A percentile compares a stretch with the other conserved stretches of the same genome.
Evolutionary conservation across 257 asterid species (phyloP).

Genomic region (Handroanthus guayacan): DNA sequence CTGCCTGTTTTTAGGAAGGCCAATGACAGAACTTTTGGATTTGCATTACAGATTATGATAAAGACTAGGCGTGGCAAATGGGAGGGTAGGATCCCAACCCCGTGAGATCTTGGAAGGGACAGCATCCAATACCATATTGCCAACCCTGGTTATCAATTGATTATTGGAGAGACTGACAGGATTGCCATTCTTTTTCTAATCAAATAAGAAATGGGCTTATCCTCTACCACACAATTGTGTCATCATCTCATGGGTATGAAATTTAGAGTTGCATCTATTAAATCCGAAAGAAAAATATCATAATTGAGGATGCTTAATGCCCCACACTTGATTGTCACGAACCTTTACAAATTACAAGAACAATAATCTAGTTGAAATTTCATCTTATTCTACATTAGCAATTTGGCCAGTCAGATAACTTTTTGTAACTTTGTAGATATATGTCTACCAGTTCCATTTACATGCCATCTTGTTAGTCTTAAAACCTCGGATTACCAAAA

Average conservation of each 20-base stretch:
- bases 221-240: slow-evolving; percentile 10
- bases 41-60: slow-evolving; percentile 1
- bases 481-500: not conserved
- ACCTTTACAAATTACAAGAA: not conserved
- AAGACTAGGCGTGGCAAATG: slow-evolving; percentile 13
- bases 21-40: not conserved
- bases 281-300: not conserved
- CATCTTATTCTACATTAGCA: not conserved
- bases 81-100: not conserved
- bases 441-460: not conserved
- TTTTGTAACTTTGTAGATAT: slow-evolving; percentile 3
- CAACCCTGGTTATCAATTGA: not conserved
- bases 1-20: slow-evolving; percentile 21
- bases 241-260: not conserved
- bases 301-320: not conserved
- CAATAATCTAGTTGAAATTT: not conserved
- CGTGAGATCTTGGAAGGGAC: not conserved
- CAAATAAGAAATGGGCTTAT: not conserved
- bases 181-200: slow-evolving; percentile 16
- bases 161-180: not conserved
- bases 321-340: not conserved
- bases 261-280: not conserved
- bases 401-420: not conserved
- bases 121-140: not conserved
- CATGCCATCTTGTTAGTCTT: not conserved